A percentile compares a stretch with the other conserved stretches of the same genome.
These are phyloP conservation scores for Hymenoscyphus occultus DNA, from an alignment of 2,329 filamentous ascomycete genomes.

Conservation along the genomic window DNA sequence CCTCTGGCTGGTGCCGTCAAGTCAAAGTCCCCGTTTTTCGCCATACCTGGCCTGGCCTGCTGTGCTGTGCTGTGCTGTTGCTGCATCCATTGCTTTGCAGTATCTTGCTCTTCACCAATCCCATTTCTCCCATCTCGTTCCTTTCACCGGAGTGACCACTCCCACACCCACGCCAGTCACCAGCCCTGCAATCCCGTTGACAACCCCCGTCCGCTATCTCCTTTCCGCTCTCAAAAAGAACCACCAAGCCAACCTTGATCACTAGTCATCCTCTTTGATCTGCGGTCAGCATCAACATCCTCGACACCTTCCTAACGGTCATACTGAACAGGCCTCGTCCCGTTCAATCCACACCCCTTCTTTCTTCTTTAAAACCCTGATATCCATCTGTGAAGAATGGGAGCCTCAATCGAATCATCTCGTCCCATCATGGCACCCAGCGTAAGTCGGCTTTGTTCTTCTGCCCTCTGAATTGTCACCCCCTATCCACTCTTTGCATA, in stretches of 20 bases:
- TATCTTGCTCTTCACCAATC: background rate
- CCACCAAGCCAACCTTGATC: background rate
- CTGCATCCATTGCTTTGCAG: background rate
- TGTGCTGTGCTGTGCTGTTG: background rate
- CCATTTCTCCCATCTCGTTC: slow-evolving; percentile 1
- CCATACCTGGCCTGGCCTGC: background rate
- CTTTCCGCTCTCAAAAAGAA: background rate
- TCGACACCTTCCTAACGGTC: background rate
- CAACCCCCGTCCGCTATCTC: background rate
- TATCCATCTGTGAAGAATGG: slow-evolving; percentile 33
- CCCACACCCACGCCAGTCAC: background rate
- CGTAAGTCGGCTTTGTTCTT: slow-evolving; percentile 39
- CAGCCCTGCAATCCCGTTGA: background rate
- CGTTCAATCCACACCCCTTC: slow-evolving; percentile 1
- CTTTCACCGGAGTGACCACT: background rate
- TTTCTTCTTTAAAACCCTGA: slow-evolving; percentile 8
- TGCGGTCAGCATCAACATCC: slow-evolving; percentile 5
- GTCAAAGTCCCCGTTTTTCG: no score
- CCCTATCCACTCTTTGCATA: background rate
- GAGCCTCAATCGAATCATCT: slow-evolving; percentile 49
- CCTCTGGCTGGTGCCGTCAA: no score
- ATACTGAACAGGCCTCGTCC: background rate
- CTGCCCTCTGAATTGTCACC: background rate
- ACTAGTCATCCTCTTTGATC: background rate
- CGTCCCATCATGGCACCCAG: slow-evolving; percentile 54